These are phyloP conservation scores for Picocystis sp. DNA, from an alignment of 163 green algal genomes.

Conservation along the genomic window DNA sequence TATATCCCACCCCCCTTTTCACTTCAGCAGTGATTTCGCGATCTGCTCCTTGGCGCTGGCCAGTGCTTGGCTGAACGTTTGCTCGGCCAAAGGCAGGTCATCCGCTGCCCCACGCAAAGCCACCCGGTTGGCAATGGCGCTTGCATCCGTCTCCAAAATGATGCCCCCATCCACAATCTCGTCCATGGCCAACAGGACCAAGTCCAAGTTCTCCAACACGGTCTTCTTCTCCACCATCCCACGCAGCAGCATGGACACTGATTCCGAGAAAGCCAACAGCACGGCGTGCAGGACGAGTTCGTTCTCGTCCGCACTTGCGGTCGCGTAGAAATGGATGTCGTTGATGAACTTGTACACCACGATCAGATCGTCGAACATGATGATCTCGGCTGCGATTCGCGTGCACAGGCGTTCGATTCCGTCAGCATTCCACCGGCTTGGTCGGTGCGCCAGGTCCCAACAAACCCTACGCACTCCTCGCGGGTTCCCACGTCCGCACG, in stretches of 20 bases:
- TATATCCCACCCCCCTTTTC: not conserved
- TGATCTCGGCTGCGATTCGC: slow-evolving; percentile 74
- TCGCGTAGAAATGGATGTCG: slow-evolving; percentile 95
- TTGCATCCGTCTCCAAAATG: slow-evolving; percentile 85
- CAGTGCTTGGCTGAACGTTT: slow-evolving; percentile 66
- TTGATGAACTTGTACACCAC: slow-evolving; percentile 92
- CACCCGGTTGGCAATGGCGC: slow-evolving; percentile 34
- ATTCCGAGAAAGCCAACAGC: slow-evolving; percentile 78
- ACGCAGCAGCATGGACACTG: slow-evolving; percentile 70
- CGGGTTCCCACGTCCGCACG: too few relatives aligned
- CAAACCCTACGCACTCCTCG: too few relatives aligned
- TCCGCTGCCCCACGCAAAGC: slow-evolving; percentile 58
- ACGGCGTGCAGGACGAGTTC: slow-evolving; percentile 81
- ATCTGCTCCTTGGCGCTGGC: slow-evolving; percentile 73
- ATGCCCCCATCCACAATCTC: slow-evolving; percentile 93
- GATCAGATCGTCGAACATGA: slow-evolving; percentile 86
- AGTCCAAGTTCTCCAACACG: slow-evolving; percentile 94
- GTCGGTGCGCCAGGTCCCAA: too few relatives aligned
- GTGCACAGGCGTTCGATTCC: not conserved
- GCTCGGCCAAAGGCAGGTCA: slow-evolving; percentile 40
- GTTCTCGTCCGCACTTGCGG: slow-evolving; percentile 80
- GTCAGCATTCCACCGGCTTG: too few relatives aligned
- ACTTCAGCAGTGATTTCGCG: slow-evolving; percentile 62
- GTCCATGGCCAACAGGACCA: slow-evolving; percentile 87
- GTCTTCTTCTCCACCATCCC: slow-evolving; percentile 94